A percentile compares a stretch with the other conserved stretches of the same genome.
Evolutionary conservation across 164 flowering plant species (phyloP).

Genomic region (Chloranthus sessilifolius): DNA sequence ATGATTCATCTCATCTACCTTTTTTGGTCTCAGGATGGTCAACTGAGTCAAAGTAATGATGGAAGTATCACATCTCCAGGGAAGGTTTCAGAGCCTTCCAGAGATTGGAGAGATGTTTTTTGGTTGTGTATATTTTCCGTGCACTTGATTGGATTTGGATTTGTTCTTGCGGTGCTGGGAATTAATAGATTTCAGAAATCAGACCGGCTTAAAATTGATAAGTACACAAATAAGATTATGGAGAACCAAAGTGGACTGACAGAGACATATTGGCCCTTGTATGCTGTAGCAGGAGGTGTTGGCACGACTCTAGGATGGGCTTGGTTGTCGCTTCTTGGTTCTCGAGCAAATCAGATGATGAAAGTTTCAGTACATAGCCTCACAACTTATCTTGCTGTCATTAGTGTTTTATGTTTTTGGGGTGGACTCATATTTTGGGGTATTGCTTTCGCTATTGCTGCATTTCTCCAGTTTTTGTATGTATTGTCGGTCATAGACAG

Average conservation of each 20-base stretch:
- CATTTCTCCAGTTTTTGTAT: conserved; percentile 81
- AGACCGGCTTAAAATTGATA: conserved; percentile 75
- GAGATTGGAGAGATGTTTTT: conserved; percentile 90
- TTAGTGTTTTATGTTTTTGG: conserved; percentile 95
- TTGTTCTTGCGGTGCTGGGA: conserved; percentile 63
- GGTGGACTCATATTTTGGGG: conserved; percentile 82
- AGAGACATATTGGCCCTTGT: conserved; percentile 83
- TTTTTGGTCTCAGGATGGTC: conserved; percentile 37
- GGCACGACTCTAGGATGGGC: conserved; percentile 72
- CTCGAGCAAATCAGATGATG: conserved; percentile 77
- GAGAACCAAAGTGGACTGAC: conserved; percentile 56
- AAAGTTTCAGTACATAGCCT: conserved; percentile 83
- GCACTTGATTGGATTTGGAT: conserved; percentile 63
- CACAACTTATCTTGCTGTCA: conserved; percentile 88
- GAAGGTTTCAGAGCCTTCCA: conserved; percentile 29
- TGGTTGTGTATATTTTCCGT: conserved; percentile 66
- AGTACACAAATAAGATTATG: conserved; percentile 33
- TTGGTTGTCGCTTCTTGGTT: conserved; percentile 83
- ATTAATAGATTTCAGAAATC: conserved; percentile 70
- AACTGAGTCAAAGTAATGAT: conserved; percentile 33
- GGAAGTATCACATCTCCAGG: conserved; percentile 23
- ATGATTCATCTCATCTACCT: not conserved
- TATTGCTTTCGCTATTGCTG: conserved; percentile 71
- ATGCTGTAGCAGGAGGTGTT: conserved; percentile 75
- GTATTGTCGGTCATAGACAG: conserved; percentile 90